Percentiles rank a stretch among this genome's conserved stretches.
Conservation (phyloP, 257 asterid species). For the Nicotiana noctiflora region DNA sequence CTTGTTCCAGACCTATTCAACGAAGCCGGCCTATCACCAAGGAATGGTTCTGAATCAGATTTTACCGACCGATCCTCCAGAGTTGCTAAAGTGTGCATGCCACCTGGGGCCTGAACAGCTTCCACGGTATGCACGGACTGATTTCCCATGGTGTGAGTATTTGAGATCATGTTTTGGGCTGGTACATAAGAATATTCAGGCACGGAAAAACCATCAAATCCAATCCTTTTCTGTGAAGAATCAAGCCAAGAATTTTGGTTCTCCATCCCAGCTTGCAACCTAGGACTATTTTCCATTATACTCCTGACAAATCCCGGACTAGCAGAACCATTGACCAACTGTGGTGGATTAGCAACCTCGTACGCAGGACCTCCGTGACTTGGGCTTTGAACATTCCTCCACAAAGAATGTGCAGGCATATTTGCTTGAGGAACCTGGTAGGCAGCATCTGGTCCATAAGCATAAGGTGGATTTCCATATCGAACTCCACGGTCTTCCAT, state of each 20-base stretch:
- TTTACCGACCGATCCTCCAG: slow-evolving; percentile 19
- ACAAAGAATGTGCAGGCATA: slow-evolving; percentile 42
- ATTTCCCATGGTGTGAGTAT: slow-evolving; percentile 33
- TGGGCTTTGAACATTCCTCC: slow-evolving; percentile 74
- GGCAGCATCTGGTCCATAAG: slow-evolving; percentile 53
- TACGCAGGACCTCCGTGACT: slow-evolving; percentile 46
- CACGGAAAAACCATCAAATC: slow-evolving; percentile 37
- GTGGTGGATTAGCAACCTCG: slow-evolving; percentile 51
- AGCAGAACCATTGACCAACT: slow-evolving; percentile 50
- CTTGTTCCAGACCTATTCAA: slow-evolving; percentile 27
- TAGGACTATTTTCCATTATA: slow-evolving; percentile 46
- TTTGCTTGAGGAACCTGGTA: slow-evolving; percentile 66
- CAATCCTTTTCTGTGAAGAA: slow-evolving; percentile 44
- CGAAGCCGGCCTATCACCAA: slow-evolving; percentile 25
- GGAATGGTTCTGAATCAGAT: slow-evolving; percentile 27
- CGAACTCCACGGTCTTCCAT: slow-evolving; percentile 61
- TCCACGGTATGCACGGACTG: slow-evolving; percentile 30
- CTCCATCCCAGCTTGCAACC: slow-evolving; percentile 48
- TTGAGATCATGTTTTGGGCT: slow-evolving; percentile 31
- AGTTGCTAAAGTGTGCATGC: slow-evolving; percentile 23
- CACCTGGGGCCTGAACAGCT: slow-evolving; percentile 25
- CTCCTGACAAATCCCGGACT: slow-evolving; percentile 49
- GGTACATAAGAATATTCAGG: slow-evolving; percentile 50
- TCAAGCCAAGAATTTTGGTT: slow-evolving; percentile 58
- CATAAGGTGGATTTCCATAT: slow-evolving; percentile 46